A percentile compares a stretch with the other conserved stretches of the same genome.
These are phyloP conservation scores for Calocybe gangraenosa DNA, from an alignment of 768 basidiomycete species.

Conservation along the genomic window DNA sequence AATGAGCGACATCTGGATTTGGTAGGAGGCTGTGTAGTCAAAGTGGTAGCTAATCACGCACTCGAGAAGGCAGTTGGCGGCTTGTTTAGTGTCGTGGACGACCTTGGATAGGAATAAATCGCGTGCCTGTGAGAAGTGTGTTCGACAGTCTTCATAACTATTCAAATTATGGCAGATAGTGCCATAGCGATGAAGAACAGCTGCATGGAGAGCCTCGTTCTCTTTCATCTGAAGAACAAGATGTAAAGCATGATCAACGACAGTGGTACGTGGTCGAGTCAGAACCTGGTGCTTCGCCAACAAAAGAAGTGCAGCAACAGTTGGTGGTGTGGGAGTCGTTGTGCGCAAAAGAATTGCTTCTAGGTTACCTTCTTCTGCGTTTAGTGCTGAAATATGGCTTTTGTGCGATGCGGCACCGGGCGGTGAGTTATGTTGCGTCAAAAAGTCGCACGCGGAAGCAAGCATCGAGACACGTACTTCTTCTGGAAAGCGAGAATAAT, in stretches of 20 bases:
- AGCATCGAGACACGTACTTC: conserved; percentile 7
- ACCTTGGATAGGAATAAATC: not conserved
- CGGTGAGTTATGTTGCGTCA: conserved; percentile 9
- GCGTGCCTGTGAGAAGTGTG: not conserved
- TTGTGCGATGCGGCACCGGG: conserved; percentile 11
- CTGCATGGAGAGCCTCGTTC: not conserved
- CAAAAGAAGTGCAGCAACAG: conserved; percentile 16
- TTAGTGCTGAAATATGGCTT: not conserved
- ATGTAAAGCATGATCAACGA: conserved; percentile 7
- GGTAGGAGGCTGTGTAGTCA: not conserved
- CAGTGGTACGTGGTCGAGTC: conserved; percentile 14
- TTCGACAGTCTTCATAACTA: not conserved
- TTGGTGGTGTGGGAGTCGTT: not conserved
- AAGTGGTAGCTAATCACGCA: not conserved
- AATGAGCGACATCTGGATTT: not conserved
- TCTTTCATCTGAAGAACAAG: not conserved
- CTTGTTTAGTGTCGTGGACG: not conserved
- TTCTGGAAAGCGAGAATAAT: conserved; percentile 6
- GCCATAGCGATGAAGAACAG: not conserved
- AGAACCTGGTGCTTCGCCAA: conserved; percentile 14
- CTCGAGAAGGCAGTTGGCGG: not conserved
- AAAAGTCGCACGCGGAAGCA: conserved; percentile 12
- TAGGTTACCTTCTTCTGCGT: not conserved
- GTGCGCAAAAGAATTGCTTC: conserved; percentile 12
- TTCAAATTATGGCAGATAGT: not conserved